Evolutionary conservation across 768 basidiomycete genomes (phyloP).

Genomic region (Termitomyces sp.): DNA sequence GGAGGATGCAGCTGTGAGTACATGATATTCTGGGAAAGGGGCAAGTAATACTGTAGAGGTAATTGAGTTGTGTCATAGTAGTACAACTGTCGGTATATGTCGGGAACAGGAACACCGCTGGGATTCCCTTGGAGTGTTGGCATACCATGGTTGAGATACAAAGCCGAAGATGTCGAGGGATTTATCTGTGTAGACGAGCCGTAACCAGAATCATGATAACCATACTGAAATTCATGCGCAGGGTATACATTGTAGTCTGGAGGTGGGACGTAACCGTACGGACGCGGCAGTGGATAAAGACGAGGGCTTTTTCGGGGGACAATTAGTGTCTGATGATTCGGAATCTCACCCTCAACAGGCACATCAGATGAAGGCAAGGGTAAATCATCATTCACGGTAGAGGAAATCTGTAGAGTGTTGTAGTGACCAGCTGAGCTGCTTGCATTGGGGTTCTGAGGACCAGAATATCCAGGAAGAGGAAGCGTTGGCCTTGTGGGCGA

Average conservation of each 20-base stretch:
- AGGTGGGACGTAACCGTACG: constrained; percentile 44
- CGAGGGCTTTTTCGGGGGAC: constrained; percentile 24
- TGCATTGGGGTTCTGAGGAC: constrained; percentile 3
- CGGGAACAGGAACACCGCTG: constrained; percentile 31
- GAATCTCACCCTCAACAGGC: constrained; percentile 22
- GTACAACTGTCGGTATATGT: constrained; percentile 44
- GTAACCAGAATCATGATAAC: constrained; percentile 53
- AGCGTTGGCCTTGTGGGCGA: constrained; percentile 39
- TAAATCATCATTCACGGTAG: constrained; percentile 47
- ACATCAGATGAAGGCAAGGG: constrained; percentile 50
- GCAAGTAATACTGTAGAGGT: constrained; percentile 57
- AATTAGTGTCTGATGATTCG: constrained; percentile 14
- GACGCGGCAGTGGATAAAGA: constrained; percentile 37
- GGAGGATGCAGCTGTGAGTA: constrained; percentile 38
- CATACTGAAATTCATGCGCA: constrained; percentile 43
- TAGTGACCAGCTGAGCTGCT: constrained; percentile 3
- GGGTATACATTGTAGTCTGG: constrained; percentile 61
- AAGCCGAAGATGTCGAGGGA: constrained; percentile 32
- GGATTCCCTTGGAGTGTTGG: constrained; percentile 12
- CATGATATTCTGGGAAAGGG: constrained; percentile 50
- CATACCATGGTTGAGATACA: constrained; percentile 35
- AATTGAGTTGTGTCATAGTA: constrained; percentile 48
- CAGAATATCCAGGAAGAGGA: constrained; percentile 21
- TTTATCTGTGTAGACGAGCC: constrained; percentile 35
- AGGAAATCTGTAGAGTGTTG: constrained; percentile 25